Percentiles rank a stretch among this genome's conserved stretches.
Evolutionary conservation across 2,329 filamentous ascomycete species (phyloP).

Genomic region (Pseudogymnoascus sp.): DNA sequence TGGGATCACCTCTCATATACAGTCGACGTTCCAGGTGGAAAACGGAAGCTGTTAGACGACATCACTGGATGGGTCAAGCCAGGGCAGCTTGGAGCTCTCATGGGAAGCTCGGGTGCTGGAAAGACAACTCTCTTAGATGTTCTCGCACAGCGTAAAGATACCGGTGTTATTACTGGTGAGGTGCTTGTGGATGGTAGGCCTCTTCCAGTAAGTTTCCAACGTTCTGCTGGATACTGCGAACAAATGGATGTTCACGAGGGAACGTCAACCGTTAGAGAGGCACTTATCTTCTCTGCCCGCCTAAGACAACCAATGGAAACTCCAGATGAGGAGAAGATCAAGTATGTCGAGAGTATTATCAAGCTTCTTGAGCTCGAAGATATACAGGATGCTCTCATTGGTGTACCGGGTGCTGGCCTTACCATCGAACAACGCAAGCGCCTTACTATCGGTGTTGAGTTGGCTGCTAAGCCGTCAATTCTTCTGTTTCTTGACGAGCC

Average conservation of each 20-base stretch:
- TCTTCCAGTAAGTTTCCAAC: constrained; percentile 75
- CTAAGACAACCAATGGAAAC: constrained; percentile 73
- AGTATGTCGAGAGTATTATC: constrained; percentile 73
- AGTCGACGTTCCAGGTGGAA: constrained; percentile 49
- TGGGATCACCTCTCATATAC: constrained; percentile 65
- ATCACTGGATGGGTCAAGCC: constrained; percentile 75
- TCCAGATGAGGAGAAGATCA: constrained; percentile 66
- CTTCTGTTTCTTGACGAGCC: constrained; percentile 56
- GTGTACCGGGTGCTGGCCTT: constrained; percentile 51
- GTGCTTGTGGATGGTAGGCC: constrained; percentile 61
- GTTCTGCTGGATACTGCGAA: constrained; percentile 67
- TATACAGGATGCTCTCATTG: constrained; percentile 58
- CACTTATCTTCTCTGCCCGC: constrained; percentile 75
- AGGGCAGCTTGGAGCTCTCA: constrained; percentile 59
- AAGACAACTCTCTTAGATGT: constrained; percentile 84
- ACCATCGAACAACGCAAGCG: constrained; percentile 56
- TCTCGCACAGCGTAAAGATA: constrained; percentile 74
- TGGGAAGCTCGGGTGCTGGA: constrained; percentile 61
- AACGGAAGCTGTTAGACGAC: constrained; percentile 66
- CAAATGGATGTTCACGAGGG: constrained; percentile 84
- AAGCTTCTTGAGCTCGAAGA: constrained; percentile 56
- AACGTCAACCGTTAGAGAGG: constrained; percentile 79
- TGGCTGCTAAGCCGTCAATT: constrained; percentile 48
- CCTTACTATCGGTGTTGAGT: constrained; percentile 51
- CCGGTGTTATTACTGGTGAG: constrained; percentile 79